A percentile compares a stretch with the other conserved stretches of the same genome.
Evolutionary conservation across 371 early-diverging fungal species (phyloP).

Genomic region (Rhizopus stolonifer): DNA sequence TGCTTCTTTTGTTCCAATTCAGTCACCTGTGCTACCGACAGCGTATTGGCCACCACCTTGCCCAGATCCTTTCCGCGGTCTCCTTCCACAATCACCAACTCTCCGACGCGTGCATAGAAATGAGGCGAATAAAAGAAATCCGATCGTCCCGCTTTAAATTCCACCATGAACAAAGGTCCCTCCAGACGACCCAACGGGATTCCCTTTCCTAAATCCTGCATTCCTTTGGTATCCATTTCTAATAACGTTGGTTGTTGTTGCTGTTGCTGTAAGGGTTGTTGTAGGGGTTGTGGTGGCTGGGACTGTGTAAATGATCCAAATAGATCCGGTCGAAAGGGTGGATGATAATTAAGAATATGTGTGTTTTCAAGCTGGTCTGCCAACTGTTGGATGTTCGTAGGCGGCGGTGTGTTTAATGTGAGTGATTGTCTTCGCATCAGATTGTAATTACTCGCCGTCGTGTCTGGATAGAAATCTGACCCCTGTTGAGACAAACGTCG

Average conservation of each 20-base stretch:
- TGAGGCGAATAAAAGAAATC: slow-evolving; percentile 75
- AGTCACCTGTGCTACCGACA: slow-evolving; percentile 36
- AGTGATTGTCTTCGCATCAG: slow-evolving; percentile 29
- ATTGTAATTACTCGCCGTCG: slow-evolving; percentile 6
- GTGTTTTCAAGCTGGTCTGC: slow-evolving; percentile 36
- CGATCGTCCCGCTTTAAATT: slow-evolving; percentile 90
- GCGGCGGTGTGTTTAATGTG: slow-evolving; percentile 19
- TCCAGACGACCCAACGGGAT: slow-evolving; percentile 50
- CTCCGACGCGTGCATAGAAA: slow-evolving; percentile 56
- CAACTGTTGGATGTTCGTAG: slow-evolving; percentile 29
- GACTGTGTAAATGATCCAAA: not conserved
- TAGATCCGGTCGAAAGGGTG: not conserved
- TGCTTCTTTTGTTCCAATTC: slow-evolving; percentile 23
- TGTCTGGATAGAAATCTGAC: no score
- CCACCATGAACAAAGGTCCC: slow-evolving; percentile 76
- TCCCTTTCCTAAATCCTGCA: slow-evolving; percentile 54
- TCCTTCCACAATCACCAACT: slow-evolving; percentile 92
- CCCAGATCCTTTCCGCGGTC: slow-evolving; percentile 96
- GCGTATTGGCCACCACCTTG: slow-evolving; percentile 54
- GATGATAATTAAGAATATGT: slow-evolving; percentile 1
- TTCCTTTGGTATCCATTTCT: slow-evolving; percentile 20
- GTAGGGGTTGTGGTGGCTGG: slow-evolving; percentile 5
- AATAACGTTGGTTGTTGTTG: not conserved
- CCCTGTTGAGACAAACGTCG: slow-evolving; percentile 21
- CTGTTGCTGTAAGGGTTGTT: slow-evolving; percentile 6